A percentile compares a stretch with the other conserved stretches of the same genome.
Conservation (phyloP, 2,329 filamentous ascomycete species). For the Aspergillus texensis region DNA sequence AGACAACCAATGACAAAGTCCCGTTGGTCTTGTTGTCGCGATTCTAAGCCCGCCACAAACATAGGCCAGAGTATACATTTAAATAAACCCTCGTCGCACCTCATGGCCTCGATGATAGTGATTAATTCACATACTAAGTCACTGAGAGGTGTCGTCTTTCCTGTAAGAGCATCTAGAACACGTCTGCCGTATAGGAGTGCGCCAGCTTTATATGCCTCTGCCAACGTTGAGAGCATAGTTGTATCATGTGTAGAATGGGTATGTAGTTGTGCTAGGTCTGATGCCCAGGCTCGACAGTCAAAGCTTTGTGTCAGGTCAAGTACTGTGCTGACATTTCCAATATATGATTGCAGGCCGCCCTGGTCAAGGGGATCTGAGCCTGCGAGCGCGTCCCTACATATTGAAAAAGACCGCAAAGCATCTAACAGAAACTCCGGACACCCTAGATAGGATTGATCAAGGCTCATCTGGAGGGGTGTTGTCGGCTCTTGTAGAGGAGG, state of each 20-base stretch:
- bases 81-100: constrained; percentile 14
- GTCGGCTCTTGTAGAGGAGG: background rate
- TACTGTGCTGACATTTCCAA: background rate
- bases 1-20: constrained; percentile 10
- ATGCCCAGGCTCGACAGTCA: constrained; percentile 7
- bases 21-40: constrained; percentile 4
- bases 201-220: constrained; percentile 18
- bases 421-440: constrained; percentile 15
- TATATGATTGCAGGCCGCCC: background rate
- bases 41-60: constrained; percentile 24
- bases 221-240: constrained; percentile 3
- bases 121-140: constrained; percentile 11
- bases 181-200: constrained; percentile 18
- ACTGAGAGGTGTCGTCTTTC: background rate
- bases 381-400: constrained; percentile 6
- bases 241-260: background rate
- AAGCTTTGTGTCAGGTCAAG: constrained; percentile 6
- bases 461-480: background rate
- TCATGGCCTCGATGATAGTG: constrained; percentile 8
- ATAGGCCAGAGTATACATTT: constrained; percentile 28
- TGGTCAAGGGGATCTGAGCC: background rate
- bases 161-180: constrained; percentile 6
- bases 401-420: constrained; percentile 16
- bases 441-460: constrained; percentile 16
- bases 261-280: background rate